Percentiles rank a stretch among this genome's conserved stretches.
These are phyloP conservation scores for Heterococcus sp. DNA, from an alignment of 108 stramenopile genomes.

Conservation along the genomic window DNA sequence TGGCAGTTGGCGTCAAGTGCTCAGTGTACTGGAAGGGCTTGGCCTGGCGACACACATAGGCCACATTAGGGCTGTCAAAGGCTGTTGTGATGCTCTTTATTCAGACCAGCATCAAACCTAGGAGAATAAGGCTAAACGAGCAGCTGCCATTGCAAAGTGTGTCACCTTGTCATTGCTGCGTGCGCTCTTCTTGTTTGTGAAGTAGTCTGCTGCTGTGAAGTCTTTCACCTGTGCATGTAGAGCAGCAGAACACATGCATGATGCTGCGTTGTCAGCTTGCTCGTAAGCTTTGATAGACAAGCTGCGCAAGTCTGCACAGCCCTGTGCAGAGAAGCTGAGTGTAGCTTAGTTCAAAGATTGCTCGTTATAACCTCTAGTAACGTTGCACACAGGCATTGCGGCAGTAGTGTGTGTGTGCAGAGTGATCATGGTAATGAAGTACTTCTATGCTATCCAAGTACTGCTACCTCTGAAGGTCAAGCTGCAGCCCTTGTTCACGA, in stretches of 20 bases:
- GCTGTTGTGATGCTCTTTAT: no score
- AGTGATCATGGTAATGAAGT: background rate
- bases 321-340: no score
- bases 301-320: background rate
- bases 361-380: background rate
- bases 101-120: no score
- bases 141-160: conserved; percentile 89
- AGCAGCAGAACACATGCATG: background rate
- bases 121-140: conserved; percentile 75
- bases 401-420: background rate
- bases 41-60: no score
- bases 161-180: conserved; percentile 87
- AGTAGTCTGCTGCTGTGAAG: conserved; percentile 78
- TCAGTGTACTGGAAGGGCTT: no score
- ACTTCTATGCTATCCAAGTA: no score
- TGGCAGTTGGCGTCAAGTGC: no score
- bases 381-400: background rate
- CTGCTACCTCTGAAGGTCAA: no score
- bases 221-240: conserved; percentile 53
- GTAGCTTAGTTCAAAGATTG: background rate
- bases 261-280: background rate
- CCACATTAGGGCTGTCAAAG: no score
- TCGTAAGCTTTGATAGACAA: background rate
- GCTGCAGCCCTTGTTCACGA: no score
- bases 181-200: conserved; percentile 78